Conservation (phyloP, 1,284 basidiomycete species). For the Microbotryum silenes-acaulis region DNA sequence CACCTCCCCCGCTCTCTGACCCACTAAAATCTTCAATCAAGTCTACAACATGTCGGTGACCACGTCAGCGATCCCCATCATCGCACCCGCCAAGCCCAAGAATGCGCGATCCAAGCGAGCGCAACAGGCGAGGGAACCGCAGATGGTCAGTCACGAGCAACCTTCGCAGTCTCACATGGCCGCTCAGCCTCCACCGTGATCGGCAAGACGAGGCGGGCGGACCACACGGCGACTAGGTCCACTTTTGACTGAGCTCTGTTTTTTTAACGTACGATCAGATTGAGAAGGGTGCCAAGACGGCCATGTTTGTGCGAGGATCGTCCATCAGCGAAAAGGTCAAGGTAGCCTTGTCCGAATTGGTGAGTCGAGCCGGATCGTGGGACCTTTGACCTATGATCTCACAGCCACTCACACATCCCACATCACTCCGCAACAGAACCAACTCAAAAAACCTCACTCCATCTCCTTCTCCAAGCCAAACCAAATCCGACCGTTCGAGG, state of each 20-base stretch:
- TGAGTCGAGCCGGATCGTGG: constrained; percentile 43
- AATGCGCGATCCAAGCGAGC: constrained; percentile 96
- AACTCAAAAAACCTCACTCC: constrained; percentile 76
- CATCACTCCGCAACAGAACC: constrained; percentile 54
- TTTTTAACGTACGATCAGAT: too few species aligned
- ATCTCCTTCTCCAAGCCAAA: constrained; percentile 87
- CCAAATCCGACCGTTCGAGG: constrained; percentile 82
- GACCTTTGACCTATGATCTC: neutral
- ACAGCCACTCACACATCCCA: neutral
- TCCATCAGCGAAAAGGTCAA: constrained; percentile 74
- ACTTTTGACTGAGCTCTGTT: too few species aligned
- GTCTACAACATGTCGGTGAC: neutral
- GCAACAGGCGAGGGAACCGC: constrained; percentile 75
- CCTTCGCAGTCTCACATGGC: too few species aligned
- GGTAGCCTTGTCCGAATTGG: constrained; percentile 77
- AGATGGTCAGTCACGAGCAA: constrained; percentile 51
- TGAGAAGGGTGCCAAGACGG: constrained; percentile 66
- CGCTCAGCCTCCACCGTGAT: too few species aligned
- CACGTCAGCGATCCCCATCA: constrained; percentile 21
- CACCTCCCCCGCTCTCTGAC: neutral
- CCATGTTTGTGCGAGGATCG: constrained; percentile 83
- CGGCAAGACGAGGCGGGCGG: too few species aligned
- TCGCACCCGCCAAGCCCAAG: constrained; percentile 70
- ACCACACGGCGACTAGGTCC: too few species aligned
- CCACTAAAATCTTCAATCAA: neutral